Evolutionary conservation across 2,329 filamentous ascomycete genomes (phyloP).

Genomic region (Coniella lustricola): DNA sequence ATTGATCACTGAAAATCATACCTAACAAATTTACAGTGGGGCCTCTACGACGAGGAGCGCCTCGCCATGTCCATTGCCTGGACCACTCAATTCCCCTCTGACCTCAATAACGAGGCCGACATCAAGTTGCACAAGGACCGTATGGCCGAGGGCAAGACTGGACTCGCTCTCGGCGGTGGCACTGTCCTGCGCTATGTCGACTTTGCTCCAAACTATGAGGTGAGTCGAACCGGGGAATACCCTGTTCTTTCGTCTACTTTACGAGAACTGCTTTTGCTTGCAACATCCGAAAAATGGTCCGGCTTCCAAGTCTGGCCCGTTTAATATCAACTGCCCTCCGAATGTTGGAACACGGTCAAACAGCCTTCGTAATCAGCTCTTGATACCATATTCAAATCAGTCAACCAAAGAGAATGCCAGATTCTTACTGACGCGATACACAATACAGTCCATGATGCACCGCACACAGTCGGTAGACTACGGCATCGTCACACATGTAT

Average conservation of each 20-base stretch:
- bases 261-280: too few species aligned
- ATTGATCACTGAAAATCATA: too few species aligned
- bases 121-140: constrained; percentile 37
- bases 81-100: constrained; percentile 14
- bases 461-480: constrained; percentile 42
- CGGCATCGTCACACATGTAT: constrained; percentile 36
- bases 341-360: too few species aligned
- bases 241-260: background rate
- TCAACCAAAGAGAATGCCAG: too few species aligned
- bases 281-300: too few species aligned
- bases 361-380: too few species aligned
- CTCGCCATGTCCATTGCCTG: constrained; percentile 14
- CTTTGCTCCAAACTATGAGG: constrained; percentile 32
- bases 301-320: too few species aligned
- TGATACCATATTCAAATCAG: too few species aligned
- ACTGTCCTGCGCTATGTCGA: constrained; percentile 40
- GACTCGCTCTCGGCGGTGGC: constrained; percentile 39
- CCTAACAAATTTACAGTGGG: constrained; percentile 14
- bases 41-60: constrained; percentile 13
- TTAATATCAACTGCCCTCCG: too few species aligned
- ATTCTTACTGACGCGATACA: background rate
- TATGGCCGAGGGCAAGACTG: constrained; percentile 33
- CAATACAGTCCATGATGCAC: constrained; percentile 32
- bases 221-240: background rate
- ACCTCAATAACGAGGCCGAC: constrained; percentile 31